Percentiles rank a stretch among this genome's conserved stretches.
phyloP scores from a whole-genome alignment of 164 flowering plant species.

The Stephania japonica region DNA sequence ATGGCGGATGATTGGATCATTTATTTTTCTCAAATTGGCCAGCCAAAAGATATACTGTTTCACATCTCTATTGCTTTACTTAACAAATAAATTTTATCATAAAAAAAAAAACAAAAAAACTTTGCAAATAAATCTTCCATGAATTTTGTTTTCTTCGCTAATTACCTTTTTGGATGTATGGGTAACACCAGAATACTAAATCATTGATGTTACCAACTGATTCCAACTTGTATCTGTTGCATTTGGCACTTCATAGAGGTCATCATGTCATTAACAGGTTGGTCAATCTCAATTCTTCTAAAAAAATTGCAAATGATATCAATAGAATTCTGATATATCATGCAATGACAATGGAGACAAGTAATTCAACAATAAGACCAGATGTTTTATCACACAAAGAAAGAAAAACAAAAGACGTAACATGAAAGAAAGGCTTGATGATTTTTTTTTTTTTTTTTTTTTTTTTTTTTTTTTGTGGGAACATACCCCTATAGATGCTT shows the following conservation, averaged over 20 bases:
- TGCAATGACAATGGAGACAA: background rate
- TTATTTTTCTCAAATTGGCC: too few relatives aligned
- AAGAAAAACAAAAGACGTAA: background rate
- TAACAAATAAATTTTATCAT: too few relatives aligned
- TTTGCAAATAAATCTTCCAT: too few relatives aligned
- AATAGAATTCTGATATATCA: background rate
- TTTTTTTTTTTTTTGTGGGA: background rate
- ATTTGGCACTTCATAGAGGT: background rate
- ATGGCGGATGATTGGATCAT: too few relatives aligned
- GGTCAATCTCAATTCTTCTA: background rate
- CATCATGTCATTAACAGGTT: background rate
- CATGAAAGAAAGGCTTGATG: background rate
- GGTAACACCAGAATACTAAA: background rate
- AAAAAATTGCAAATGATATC: background rate
- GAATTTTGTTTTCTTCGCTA: too few relatives aligned
- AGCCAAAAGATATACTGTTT: too few relatives aligned
- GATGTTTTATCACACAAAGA: background rate
- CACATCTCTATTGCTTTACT: too few relatives aligned
- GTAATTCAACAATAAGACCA: background rate
- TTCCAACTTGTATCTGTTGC: background rate
- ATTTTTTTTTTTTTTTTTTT: background rate
- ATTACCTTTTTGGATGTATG: too few relatives aligned
- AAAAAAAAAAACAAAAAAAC: too few relatives aligned
- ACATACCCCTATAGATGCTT: slow-evolving; percentile 64
- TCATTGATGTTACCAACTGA: background rate